Evolutionary conservation across 2,329 filamentous ascomycete genomes (phyloP), one percentile per base, ranked within the genome.

Genomic region (Colletotrichum sp.): DNA sequence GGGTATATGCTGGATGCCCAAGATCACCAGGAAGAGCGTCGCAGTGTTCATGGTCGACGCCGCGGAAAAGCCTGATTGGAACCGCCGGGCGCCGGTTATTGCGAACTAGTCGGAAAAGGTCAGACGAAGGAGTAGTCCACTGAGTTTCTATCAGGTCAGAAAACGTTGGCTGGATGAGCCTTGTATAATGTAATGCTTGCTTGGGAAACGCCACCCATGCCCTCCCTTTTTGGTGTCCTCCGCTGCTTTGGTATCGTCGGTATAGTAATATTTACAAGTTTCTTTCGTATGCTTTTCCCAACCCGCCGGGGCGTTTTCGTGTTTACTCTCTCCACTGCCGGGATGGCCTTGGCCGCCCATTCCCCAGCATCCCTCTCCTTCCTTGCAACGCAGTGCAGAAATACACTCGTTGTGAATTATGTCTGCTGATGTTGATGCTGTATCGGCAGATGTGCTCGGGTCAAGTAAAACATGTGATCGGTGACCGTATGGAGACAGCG

Each of bases 31-130:
- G 36, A 80, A 79, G 18, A 87, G 85, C 77, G 85, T 91, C 9
- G 89, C 87, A 10, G 79, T 76, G 18, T 90, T 87, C 79, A 78
- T 90, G 78, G 83, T 90, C 6, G 82, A 86, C 71, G 87, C 84
- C 4, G 84, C 83, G 1, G 87, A 87, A 80, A 83, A 79, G 36
- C 77, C 79, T 5, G 80, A 84, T 9, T 90, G 86, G 85, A 83
- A 88, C 78, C 81, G 84, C 9, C 84, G 71, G 49, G 83, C 87
- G 2, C 88, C 89, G 6, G 87, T 90, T 4, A 85, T 90, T 71
- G 83, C 85, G 16, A 88, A 89, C 75, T 72, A 24, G 86, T 85
- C 64, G 88, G n/a, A 10, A 52, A 21, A 36, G 62, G 24, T 62
- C 21, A 39, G 34, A 64, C 62, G 18, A 18, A 34, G n/a, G 8